Conservation (phyloP, 2,329 filamentous ascomycete species). For the Talaromyces sp. region DNA sequence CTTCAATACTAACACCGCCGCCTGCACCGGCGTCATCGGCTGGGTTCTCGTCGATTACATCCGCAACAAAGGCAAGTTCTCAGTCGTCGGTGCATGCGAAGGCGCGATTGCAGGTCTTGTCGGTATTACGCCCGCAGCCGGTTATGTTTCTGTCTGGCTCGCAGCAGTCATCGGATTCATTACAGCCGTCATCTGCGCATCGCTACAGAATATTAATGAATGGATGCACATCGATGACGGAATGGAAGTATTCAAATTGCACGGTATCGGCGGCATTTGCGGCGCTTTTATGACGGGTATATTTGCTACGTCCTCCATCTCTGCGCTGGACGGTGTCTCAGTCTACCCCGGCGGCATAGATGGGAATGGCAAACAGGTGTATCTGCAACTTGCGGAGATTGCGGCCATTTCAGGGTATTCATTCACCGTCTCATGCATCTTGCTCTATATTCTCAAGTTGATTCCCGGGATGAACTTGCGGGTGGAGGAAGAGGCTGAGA, state of each 20-base stretch:
- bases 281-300: constrained; percentile 58
- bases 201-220: constrained; percentile 50
- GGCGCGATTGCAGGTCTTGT: constrained; percentile 58
- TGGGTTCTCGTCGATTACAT: constrained; percentile 55
- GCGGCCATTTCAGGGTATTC: constrained; percentile 52
- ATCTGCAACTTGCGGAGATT: constrained; percentile 56
- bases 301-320: constrained; percentile 47
- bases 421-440: constrained; percentile 51
- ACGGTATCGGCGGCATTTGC: constrained; percentile 56
- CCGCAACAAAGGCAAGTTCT: constrained; percentile 51
- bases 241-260: constrained; percentile 59
- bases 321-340: constrained; percentile 49
- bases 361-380: constrained; percentile 54
- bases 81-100: constrained; percentile 55
- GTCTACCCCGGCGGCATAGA: constrained; percentile 50
- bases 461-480: constrained; percentile 54
- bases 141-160: constrained; percentile 52
- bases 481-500: constrained; percentile 54
- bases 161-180: constrained; percentile 56
- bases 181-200: constrained; percentile 51
- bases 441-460: constrained; percentile 53
- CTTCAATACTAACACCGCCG: constrained; percentile 59
- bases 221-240: constrained; percentile 57
- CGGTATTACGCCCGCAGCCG: constrained; percentile 58
- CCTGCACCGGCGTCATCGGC: constrained; percentile 52